Evolutionary conservation across 805 yeast genomes (phyloP), one percentile per base, ranked within the genome.

Genomic region (Metschnikowia sp.): DNA sequence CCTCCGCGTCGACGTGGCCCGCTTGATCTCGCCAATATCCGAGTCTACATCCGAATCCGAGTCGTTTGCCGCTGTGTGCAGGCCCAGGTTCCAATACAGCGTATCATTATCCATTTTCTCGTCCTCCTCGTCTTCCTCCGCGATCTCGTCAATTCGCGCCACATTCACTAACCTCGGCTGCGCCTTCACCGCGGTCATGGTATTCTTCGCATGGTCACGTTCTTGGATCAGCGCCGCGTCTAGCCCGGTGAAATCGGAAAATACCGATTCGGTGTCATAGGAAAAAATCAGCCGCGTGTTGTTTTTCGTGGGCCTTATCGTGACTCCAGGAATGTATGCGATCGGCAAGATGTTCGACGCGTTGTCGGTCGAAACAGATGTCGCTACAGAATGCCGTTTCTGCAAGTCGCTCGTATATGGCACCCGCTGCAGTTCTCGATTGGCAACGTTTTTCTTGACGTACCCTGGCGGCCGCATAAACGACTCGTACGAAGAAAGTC

Each of bases 281-380:
- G 74, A 63, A 66, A 77, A 58, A 57, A 78, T 60, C 59, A 76
- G 56, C 60, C 77, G 55, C 55, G 74, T 57, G 66, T 71, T 69
- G 55, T 72, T 69, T 45, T 68, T 68, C 8, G 74, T 70, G 40
- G 79, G 75, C 26, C 84, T 72, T 19, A 82, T 80, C 4, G 90
- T 87, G 39, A 90, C 97, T 33, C 97, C 97, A 0, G 97, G 98
- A 50, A 91, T 88, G 62, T 90, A 91, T 2, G 96, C 96, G 48
- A 92, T 85, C 15, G 96, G 96, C 51, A 91, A 77, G 53, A 91
- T 83, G 64, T 91, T 90, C 11, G 96, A 86, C 4, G 95, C 95
- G 57, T 85, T 81, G 10, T 94, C 84, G 40, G 84, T 74, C 34
- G 75, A 69, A 11, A 84, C 79, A 7, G 90, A 79, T 30, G 86